Evolutionary conservation across 768 basidiomycete genomes (phyloP), one percentile per base, ranked within the genome.

Genomic region (Boletus coccyginus): DNA sequence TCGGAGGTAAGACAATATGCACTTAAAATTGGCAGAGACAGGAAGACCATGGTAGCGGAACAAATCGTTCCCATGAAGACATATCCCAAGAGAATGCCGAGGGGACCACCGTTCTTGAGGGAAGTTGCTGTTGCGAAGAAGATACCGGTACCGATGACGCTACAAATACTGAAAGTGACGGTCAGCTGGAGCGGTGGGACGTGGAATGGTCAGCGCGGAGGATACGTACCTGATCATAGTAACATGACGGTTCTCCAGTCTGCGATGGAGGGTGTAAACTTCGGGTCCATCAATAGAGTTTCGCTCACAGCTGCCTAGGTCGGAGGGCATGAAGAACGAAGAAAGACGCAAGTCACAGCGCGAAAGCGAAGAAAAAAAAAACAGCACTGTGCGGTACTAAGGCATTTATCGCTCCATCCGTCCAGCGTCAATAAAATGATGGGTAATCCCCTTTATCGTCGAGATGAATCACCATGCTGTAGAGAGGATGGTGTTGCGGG

Each of bases 101-200:
- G 39, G 17, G 53, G 53, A 35, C 53, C 53, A 42, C 46, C 53
- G n/a, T 48, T 24, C 31, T 9, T 19, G 4, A 54, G 53, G 19
- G 40, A 41, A 21, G 32, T 1, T 9, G 39, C 46, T 1, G 53
- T 48, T 33, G 32, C 38, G 21, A 54, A 5, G 46, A n/a, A n/a
- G 11, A 54, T 39, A 16, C 53, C 53, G 3, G 53, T 54, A 4
- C 53, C 53, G 9, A 47, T 41, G 39, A 47, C 53, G 17, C 53
- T 31, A 12, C 38, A 38, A 41, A 54, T 33, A 19, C 53, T 48
- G 11, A 11, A 33, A 40, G n/a, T 24, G 2, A 8, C 5, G 7
- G 29, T 46, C 29, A 53, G 21, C 5, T 11, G 14, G 8, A 21
- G 14, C 31, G 43, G 5, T 12, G n/a, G n/a, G n/a, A 14, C 3